Evolutionary conservation across 495 filamentous ascomycete genomes (phyloP).

Genomic region (Aspergillus conjunctus): DNA sequence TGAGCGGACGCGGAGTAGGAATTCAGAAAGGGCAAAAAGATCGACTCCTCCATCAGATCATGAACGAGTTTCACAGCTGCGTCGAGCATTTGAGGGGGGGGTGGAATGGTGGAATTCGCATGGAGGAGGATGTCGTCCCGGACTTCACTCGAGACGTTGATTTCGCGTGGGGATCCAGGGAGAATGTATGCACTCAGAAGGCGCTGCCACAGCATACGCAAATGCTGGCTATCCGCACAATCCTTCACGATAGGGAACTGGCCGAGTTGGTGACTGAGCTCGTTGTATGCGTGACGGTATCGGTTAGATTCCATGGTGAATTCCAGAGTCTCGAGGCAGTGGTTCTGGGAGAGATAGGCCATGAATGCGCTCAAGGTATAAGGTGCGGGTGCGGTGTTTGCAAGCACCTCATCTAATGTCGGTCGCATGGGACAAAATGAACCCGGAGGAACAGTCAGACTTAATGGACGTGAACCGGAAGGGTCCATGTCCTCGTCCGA

Average conservation of each 20-base stretch:
- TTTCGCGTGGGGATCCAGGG: slow-evolving; percentile 78
- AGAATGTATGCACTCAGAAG: slow-evolving; percentile 56
- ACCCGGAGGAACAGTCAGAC: slow-evolving; percentile 61
- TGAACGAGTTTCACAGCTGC: slow-evolving; percentile 89
- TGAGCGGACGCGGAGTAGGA: slow-evolving; percentile 37
- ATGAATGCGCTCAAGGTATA: slow-evolving; percentile 95
- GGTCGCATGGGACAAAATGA: slow-evolving; percentile 75
- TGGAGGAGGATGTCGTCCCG: slow-evolving; percentile 76
- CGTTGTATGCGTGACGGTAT: slow-evolving; percentile 76
- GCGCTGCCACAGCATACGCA: slow-evolving; percentile 72
- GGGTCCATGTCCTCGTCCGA: slow-evolving; percentile 60
- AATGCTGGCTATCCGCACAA: slow-evolving; percentile 64
- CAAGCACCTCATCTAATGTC: slow-evolving; percentile 82
- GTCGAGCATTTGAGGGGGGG: slow-evolving; percentile 75
- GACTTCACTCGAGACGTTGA: slow-evolving; percentile 87
- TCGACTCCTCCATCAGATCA: slow-evolving; percentile 96
- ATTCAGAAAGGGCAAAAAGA: slow-evolving; percentile 56
- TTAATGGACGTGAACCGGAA: slow-evolving; percentile 60
- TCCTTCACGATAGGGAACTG: slow-evolving; percentile 47
- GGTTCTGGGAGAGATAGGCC: slow-evolving; percentile 96
- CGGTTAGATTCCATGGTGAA: slow-evolving; percentile 94
- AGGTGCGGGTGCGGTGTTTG: slow-evolving; percentile 82
- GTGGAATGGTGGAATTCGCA: slow-evolving; percentile 63
- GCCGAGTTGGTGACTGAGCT: slow-evolving; percentile 50
- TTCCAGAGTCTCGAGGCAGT: slow-evolving; percentile 95